A percentile compares a stretch with the other conserved stretches of the same genome.
Conservation (phyloP, 257 asterid genomes). For the Solanum pennellii region DNA sequence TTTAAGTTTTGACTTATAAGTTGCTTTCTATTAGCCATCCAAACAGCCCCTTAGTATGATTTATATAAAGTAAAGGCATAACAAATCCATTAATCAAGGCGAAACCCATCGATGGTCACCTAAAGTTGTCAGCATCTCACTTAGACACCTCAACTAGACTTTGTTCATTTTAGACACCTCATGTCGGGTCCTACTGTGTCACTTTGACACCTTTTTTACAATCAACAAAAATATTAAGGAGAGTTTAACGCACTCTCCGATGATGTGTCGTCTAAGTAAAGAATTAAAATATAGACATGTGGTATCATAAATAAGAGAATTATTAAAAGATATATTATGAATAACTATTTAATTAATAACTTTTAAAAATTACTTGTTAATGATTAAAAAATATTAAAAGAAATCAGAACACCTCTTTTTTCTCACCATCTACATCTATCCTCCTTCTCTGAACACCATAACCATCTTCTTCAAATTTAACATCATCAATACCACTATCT, state of each 20-base stretch:
- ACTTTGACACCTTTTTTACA: background rate
- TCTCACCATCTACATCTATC: background rate
- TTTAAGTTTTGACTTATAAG: background rate
- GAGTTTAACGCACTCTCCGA: background rate
- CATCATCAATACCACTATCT: background rate
- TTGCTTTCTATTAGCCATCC: background rate
- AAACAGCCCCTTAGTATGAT: background rate
- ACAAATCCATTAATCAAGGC: background rate
- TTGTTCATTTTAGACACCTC: background rate
- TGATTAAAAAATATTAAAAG: too few species aligned
- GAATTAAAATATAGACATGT: background rate
- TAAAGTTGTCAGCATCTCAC: background rate
- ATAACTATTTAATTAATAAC: too few species aligned
- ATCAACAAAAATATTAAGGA: background rate
- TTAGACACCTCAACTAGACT: background rate
- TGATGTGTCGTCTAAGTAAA: background rate
- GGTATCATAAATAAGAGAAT: background rate
- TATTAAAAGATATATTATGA: background rate
- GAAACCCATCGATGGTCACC: background rate
- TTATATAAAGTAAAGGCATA: background rate
- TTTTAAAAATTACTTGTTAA: background rate
- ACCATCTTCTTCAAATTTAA: background rate
- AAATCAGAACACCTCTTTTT: background rate
- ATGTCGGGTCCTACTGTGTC: background rate
- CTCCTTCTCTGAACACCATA: background rate